Evolutionary conservation across 1,284 basidiomycete species (phyloP).

Genomic region (Ceratobasidium sp.): DNA sequence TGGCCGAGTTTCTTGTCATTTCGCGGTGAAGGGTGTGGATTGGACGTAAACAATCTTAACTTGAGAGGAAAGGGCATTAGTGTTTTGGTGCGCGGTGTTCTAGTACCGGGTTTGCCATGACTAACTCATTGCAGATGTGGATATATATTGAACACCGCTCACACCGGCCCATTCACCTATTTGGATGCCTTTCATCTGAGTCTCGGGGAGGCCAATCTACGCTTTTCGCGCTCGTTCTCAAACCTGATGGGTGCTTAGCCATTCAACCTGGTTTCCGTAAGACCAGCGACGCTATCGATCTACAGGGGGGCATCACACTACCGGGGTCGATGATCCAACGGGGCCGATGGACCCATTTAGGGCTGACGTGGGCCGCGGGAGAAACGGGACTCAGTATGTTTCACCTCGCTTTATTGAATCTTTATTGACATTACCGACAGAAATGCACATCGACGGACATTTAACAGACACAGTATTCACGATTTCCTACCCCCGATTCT

Average conservation of each 20-base stretch:
- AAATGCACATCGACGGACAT: constrained; percentile 72
- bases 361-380: constrained; percentile 18
- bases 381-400: constrained; percentile 16
- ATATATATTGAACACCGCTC: constrained; percentile 43
- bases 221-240: constrained; percentile 16
- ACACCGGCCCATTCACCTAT: constrained; percentile 20
- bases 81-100: constrained; percentile 30
- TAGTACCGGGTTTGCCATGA: too few relatives aligned
- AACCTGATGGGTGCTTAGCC: constrained; percentile 21
- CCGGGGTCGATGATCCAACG: constrained; percentile 31
- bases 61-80: constrained; percentile 37
- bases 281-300: constrained; percentile 1
- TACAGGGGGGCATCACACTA: not conserved
- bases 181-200: constrained; percentile 24
- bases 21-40: constrained; percentile 20
- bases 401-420: constrained; percentile 2
- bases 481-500: constrained; percentile 15
- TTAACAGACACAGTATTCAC: constrained; percentile 62
- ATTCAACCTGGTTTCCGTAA: constrained; percentile 28
- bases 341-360: constrained; percentile 28
- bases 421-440: constrained; percentile 51
- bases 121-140: constrained; percentile 39
- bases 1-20: constrained; percentile 44
- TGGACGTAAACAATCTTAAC: constrained; percentile 26
- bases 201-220: constrained; percentile 6